Evolutionary conservation across 2,329 filamentous ascomycete species (phyloP).

Genomic region (Gremmenia infestans): DNA sequence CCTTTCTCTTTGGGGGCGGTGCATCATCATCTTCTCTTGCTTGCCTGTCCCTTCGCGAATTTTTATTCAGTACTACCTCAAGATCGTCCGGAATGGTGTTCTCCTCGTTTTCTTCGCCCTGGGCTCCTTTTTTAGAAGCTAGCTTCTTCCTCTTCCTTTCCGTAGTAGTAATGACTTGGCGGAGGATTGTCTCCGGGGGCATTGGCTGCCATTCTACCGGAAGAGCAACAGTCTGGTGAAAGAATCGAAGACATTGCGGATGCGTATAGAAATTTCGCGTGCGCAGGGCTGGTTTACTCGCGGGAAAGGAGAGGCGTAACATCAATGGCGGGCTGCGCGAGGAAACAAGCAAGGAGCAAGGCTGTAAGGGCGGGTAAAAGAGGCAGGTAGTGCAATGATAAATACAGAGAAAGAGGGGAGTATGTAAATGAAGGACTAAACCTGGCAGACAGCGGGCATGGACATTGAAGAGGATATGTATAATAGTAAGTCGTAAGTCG

Average conservation of each 20-base stretch:
- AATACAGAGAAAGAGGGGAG: not conserved
- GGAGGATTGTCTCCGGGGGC: not conserved
- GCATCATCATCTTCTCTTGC: too few relatives aligned
- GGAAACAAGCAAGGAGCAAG: not conserved
- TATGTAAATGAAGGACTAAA: not conserved
- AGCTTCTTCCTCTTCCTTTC: too few relatives aligned
- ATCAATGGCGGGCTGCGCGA: constrained; percentile 12
- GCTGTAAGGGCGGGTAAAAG: not conserved
- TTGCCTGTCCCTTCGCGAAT: too few relatives aligned
- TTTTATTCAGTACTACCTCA: too few relatives aligned
- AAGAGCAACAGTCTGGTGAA: not conserved
- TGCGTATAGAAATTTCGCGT: not conserved
- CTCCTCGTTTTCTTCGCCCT: not conserved
- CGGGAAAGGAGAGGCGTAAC: constrained; percentile 15
- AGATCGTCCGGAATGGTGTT: too few relatives aligned
- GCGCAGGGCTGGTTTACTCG: constrained; percentile 11
- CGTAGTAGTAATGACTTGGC: too few relatives aligned
- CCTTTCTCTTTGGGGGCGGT: not conserved
- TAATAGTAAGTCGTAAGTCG: too few relatives aligned
- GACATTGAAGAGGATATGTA: not conserved
- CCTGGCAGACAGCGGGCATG: not conserved
- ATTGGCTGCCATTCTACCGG: not conserved
- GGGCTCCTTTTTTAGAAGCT: not conserved
- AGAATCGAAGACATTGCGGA: not conserved
- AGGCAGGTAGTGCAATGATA: not conserved